These are phyloP conservation scores for Geotrichum fermentans DNA, from an alignment of 1,139 yeast genomes.

Conservation along the genomic window DNA sequence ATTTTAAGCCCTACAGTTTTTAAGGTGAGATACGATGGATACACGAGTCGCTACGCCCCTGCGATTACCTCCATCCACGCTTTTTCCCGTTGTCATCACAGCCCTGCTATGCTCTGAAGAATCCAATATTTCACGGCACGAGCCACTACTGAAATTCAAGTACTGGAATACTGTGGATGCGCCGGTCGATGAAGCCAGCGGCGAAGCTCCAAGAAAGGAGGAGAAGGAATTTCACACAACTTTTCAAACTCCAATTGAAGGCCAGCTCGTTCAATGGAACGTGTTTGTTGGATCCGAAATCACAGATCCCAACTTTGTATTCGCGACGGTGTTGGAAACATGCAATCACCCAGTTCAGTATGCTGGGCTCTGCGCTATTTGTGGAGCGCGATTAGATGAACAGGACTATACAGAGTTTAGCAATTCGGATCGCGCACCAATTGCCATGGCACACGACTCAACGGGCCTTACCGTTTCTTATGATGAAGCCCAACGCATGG, in stretches of 20 bases:
- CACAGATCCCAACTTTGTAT: slow-evolving; percentile 21
- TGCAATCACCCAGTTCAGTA: slow-evolving; percentile 94
- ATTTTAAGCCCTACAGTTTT: too few relatives aligned
- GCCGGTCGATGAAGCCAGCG: slow-evolving; percentile 39
- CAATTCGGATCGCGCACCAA: slow-evolving; percentile 73
- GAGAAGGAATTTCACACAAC: slow-evolving; percentile 42
- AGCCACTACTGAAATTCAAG: slow-evolving; percentile 55
- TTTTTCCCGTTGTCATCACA: slow-evolving; percentile 65
- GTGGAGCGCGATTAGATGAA: slow-evolving; percentile 81
- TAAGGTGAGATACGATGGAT: slow-evolving; percentile 13
- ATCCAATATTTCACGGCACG: slow-evolving; percentile 47
- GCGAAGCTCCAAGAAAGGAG: slow-evolving; percentile 30
- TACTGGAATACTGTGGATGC: slow-evolving; percentile 52
- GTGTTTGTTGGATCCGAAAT: slow-evolving; percentile 60
- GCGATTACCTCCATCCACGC: slow-evolving; percentile 51
- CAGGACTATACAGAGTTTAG: slow-evolving; percentile 70
- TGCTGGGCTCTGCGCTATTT: slow-evolving; percentile 91
- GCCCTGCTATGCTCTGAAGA: slow-evolving; percentile 48
- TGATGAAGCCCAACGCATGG: slow-evolving; percentile 83
- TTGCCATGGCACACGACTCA: slow-evolving; percentile 85
- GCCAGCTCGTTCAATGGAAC: slow-evolving; percentile 50
- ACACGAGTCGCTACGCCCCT: slow-evolving; percentile 14
- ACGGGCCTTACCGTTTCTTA: slow-evolving; percentile 79
- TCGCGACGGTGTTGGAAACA: slow-evolving; percentile 61
- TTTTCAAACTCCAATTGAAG: slow-evolving; percentile 81